Percentiles rank a stretch among this genome's conserved stretches.
These are phyloP conservation scores for Sequoiadendron giganteum DNA, from an alignment of 75 land plant genomes.

Conservation along the genomic window DNA sequence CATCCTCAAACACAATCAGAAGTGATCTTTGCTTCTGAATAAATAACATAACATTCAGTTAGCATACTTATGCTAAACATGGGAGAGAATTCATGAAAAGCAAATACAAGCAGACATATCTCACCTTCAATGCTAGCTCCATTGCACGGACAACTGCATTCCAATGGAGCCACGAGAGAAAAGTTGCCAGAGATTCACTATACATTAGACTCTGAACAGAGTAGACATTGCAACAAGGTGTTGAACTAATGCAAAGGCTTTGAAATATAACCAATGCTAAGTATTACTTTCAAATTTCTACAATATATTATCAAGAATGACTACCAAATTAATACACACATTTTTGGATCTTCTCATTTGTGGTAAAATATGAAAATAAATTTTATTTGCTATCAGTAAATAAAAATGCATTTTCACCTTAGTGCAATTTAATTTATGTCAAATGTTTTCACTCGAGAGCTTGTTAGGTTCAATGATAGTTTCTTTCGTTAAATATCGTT, in stretches of 20 bases:
- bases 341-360: slow-evolving; percentile 64
- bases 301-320: not conserved
- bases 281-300: not conserved
- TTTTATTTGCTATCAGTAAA: too few relatives aligned
- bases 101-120: not conserved
- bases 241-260: not conserved
- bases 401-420: not conserved
- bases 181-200: not conserved
- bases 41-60: slow-evolving; percentile 2
- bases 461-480: not conserved
- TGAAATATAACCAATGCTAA: too few relatives aligned
- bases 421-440: not conserved
- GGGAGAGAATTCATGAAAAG: not conserved
- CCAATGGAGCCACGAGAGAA: not conserved
- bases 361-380: slow-evolving; percentile 70
- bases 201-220: not conserved
- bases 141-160: slow-evolving; percentile 44
- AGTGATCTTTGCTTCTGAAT: slow-evolving; percentile 68
- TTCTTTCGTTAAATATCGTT: not conserved
- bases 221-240: not conserved
- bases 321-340: slow-evolving; percentile 34
- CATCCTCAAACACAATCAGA: slow-evolving; percentile 86
- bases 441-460: not conserved
- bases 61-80: not conserved
- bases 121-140: slow-evolving; percentile 70